Conservation (phyloP, 2,329 filamentous ascomycete species). For the Sporothrix globosa region DNA sequence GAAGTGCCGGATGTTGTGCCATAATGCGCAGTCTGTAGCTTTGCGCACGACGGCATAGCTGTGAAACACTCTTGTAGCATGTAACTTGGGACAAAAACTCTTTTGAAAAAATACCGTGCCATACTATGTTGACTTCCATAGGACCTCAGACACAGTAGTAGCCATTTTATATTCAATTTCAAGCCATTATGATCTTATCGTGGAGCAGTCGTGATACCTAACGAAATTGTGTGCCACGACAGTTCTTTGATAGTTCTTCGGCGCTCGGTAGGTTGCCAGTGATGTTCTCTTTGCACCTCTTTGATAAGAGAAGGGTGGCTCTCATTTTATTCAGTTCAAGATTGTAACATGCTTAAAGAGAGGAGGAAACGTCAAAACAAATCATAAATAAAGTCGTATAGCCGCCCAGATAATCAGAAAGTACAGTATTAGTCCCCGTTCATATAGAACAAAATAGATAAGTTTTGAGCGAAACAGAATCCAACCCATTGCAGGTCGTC, state of each 20-base stretch:
- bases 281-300: too few relatives aligned
- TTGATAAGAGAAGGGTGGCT: too few relatives aligned
- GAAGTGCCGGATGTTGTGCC: neutral
- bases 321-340: too few relatives aligned
- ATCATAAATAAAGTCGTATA: too few relatives aligned
- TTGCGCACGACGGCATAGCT: neutral
- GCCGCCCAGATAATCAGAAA: too few relatives aligned
- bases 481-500: too few relatives aligned
- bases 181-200: too few relatives aligned
- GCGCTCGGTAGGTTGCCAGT: neutral
- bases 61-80: conserved; percentile 20
- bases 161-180: neutral
- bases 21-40: neutral
- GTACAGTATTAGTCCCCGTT: too few relatives aligned
- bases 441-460: too few relatives aligned
- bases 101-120: neutral
- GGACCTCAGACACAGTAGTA: neutral
- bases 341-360: too few relatives aligned
- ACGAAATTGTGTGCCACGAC: neutral
- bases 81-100: conserved; percentile 5
- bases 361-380: too few relatives aligned
- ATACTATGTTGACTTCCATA: neutral
- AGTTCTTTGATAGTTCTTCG: neutral
- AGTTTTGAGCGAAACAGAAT: too few relatives aligned
- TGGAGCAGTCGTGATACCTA: neutral